Conservation (phyloP, 495 filamentous ascomycete species). For the Talaromyces ruber region DNA sequence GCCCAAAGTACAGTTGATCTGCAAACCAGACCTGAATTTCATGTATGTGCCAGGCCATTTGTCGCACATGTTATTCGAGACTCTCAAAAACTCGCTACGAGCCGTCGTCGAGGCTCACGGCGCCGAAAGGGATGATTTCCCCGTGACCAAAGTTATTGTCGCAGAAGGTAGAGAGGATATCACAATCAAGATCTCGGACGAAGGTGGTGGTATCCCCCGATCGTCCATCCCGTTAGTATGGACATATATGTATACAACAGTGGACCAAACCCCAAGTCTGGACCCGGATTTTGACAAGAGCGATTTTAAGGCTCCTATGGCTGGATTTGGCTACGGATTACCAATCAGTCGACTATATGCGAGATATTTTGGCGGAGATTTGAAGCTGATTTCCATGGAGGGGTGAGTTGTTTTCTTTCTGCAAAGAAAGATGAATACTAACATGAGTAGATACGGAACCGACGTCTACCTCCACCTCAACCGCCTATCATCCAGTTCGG, state of each 20-base stretch:
- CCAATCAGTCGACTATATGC: constrained; percentile 92
- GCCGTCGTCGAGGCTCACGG: constrained; percentile 96
- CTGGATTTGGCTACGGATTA: constrained; percentile 92
- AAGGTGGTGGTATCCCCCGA: constrained; percentile 90
- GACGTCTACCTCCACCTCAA: constrained; percentile 98
- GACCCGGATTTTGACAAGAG: constrained; percentile 98
- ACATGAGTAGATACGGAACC: constrained; percentile 74
- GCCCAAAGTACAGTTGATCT: constrained; percentile 92
- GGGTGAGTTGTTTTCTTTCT: constrained; percentile 53
- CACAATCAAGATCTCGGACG: constrained; percentile 94
- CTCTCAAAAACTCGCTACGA: constrained; percentile 93
- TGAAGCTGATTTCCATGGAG: constrained; percentile 99
- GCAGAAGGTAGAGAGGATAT: constrained; percentile 98
- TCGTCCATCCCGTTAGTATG: constrained; percentile 90
- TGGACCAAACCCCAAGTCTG: constrained; percentile 87
- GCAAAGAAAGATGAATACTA: constrained; percentile 8
- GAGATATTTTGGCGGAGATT: constrained; percentile 91
- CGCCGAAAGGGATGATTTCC: constrained; percentile 89
- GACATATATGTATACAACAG: constrained; percentile 99
- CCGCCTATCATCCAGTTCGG: constrained; percentile 86
- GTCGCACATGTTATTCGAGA: constrained; percentile 98
- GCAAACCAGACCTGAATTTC: constrained; percentile 85
- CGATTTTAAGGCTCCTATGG: constrained; percentile 99
- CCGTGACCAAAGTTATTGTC: constrained; percentile 92
- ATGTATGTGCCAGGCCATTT: constrained; percentile 99